Base-by-base conservation (phyloP, 257 asterid genomes). In the Solanum rostratum region DNA sequence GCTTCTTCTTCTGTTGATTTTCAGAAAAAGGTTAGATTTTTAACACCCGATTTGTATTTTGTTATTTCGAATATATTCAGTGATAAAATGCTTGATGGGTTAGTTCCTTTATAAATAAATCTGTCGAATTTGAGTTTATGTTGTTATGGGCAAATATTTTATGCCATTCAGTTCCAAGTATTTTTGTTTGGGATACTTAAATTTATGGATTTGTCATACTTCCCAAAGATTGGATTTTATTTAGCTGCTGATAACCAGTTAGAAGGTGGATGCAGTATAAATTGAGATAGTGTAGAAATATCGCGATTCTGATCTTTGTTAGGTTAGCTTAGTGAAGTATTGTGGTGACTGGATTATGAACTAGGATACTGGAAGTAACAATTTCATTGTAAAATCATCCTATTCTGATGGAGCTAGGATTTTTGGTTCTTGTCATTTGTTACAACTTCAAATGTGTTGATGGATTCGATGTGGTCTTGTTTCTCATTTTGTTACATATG, bases 1-100 rank as follows among this genome's bases (percentile, higher is more conserved):
- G 65, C 87, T 87, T 78, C 88, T 69, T 39, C 7, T 22, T 87
- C 86, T 63, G 91, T 87, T 30, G 92, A 90, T 87, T 90, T 90
- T 57, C 89, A 82, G 59, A 87, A 37, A 4, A 88, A 88, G 91
- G 91, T 90, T 29, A 11, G 45, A 41, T 83, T 19, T 79, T 53
- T n/a, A 3, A 18, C 4, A 16, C 66, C 41, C 80, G 19, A 22
- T 74, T 74, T 22, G 3, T 49, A 76, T 14, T 24, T 70, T 19
- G 49, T 4, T 66, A 18, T 7, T 66, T 33, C 74, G 18, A 33
- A 68, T 0, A 33, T 33, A 9, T 49, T 76, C 60, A 15, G 62
- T 76, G 27, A 7, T 8, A 43, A 49, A 49, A 50, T 76, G 60
- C 18, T 49, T 16, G 62, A 50, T 76, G 45, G 27, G 18, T 4